Base-by-base conservation (phyloP, 352 stramenopile genomes). In the Pythium biforme region DNA sequence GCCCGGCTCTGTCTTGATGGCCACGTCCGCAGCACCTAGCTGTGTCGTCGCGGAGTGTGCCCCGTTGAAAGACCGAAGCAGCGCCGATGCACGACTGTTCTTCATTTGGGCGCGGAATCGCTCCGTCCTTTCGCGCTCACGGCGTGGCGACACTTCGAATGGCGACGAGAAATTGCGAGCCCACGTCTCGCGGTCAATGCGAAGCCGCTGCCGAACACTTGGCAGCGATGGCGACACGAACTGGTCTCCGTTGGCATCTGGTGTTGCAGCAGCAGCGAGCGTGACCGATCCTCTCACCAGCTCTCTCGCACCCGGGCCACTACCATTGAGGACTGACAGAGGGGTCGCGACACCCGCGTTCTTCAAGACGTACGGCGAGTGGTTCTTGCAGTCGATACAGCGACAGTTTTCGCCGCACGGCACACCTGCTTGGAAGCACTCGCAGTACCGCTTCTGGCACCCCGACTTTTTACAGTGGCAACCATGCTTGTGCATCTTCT, bases 381-480 rank as follows among this genome's bases (percentile, higher is more conserved):
- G 81, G 58, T 94, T 94, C 54, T 92, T 91, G 59, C 85, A 94
- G 25, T 94, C 85, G 64, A 95, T 90, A 58, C 90, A 97, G 26
- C 94, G 91, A 65, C 90, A 97, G 66, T 96, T 96, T 49, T 88
- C 77, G 20, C 83, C 88, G 55, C 90, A 97, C 15, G 80, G 69
- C 8, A 95, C 82, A 8, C 83, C 88, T 0, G 92, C 93, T 65
- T 98, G 92, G 69, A 97, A 99, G 50, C 96, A 99, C 74, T 99
- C 96, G 70, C 96, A 99, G 70, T 99, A 99, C 47, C 98, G 98
- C 79, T 99, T 99, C 64, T 98, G 91, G 59, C 96, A 99, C 2
- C 88, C 91, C 22, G 88, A 98, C 68, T 98, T 99, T 27, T 97
- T 95, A 68, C 96, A 99, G 63, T 98, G 97, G 66, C 96, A 99